Evolutionary conservation across 495 filamentous ascomycete species (phyloP).

Genomic region (Penicillium salamii): DNA sequence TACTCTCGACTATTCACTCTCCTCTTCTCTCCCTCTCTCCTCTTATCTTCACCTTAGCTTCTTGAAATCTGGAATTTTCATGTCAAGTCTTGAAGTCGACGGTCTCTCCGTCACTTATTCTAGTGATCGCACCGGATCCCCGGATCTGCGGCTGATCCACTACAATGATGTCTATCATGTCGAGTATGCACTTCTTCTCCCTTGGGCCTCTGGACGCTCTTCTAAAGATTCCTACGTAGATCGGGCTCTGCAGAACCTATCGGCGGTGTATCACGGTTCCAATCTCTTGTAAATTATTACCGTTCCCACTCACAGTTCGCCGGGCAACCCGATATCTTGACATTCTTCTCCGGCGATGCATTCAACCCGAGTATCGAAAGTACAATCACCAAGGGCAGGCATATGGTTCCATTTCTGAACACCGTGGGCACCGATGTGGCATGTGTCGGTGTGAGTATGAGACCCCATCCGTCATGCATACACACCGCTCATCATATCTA

Average conservation of each 20-base stretch:
- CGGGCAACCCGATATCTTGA: constrained; percentile 63
- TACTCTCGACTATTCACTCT: background rate
- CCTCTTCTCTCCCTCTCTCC: constrained; percentile 2
- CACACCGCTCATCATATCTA: constrained; percentile 25
- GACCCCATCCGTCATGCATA: background rate
- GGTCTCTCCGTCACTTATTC: constrained; percentile 50
- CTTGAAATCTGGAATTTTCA: constrained; percentile 8
- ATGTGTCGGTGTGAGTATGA: constrained; percentile 67
- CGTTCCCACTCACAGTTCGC: constrained; percentile 53
- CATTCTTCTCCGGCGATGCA: constrained; percentile 87
- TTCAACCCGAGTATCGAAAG: constrained; percentile 89
- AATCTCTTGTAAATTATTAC: constrained; percentile 74
- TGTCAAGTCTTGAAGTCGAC: constrained; percentile 31
- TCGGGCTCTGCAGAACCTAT: constrained; percentile 72
- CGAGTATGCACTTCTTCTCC: constrained; percentile 45
- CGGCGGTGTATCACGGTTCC: constrained; percentile 76
- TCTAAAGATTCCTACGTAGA: constrained; percentile 20
- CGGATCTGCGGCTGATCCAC: constrained; percentile 77
- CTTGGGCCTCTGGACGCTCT: background rate
- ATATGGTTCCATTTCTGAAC: constrained; percentile 90
- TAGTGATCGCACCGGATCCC: constrained; percentile 50
- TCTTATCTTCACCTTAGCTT: background rate
- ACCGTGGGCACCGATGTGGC: constrained; percentile 70
- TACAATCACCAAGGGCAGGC: constrained; percentile 79
- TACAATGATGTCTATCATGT: constrained; percentile 95